Conservation (phyloP, 495 filamentous ascomycete genomes). For the Penicillium samsonianum region DNA sequence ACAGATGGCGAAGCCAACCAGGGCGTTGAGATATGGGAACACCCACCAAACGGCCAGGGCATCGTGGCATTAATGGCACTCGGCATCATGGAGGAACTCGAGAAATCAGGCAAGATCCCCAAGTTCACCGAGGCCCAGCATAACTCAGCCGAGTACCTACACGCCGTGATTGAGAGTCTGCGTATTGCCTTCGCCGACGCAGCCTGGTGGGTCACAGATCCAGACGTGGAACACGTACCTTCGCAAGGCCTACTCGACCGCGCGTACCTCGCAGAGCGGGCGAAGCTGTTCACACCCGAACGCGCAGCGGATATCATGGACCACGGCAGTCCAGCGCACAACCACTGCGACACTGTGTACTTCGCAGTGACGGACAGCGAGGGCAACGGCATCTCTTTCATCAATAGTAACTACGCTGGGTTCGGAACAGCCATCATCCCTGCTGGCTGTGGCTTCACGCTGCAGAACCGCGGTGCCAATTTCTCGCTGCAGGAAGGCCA, state of each 20-base stretch:
- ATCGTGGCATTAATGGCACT: constrained; percentile 93
- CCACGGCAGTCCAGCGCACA: constrained; percentile 69
- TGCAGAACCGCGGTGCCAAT: constrained; percentile 91
- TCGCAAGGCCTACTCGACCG: constrained; percentile 58
- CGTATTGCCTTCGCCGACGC: constrained; percentile 93
- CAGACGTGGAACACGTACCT: constrained; percentile 67
- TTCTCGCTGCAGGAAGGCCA: constrained; percentile 69
- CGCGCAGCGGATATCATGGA: constrained; percentile 56
- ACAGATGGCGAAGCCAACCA: constrained; percentile 47
- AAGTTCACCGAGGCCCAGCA: constrained; percentile 68
- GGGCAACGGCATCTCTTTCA: constrained; percentile 93
- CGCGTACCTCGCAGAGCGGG: constrained; percentile 67
- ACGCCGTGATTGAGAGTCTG: constrained; percentile 84
- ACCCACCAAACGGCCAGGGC: constrained; percentile 97
- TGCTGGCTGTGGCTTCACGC: constrained; percentile 77
- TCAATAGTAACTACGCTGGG: constrained; percentile 90
- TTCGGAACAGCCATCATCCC: constrained; percentile 92
- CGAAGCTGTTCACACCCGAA: constrained; percentile 64
- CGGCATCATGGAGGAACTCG: constrained; percentile 84
- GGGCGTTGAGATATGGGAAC: constrained; percentile 89
- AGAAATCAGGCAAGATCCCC: constrained; percentile 68
- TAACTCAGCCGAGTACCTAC: constrained; percentile 78
- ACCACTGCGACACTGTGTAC: constrained; percentile 87
- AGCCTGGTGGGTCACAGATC: constrained; percentile 86
- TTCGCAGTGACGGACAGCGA: constrained; percentile 76